Percentiles rank a stretch among this genome's conserved stretches.
Evolutionary conservation across 2,329 filamentous ascomycete genomes (phyloP).

Genomic region (Hymenoscyphus scutula): DNA sequence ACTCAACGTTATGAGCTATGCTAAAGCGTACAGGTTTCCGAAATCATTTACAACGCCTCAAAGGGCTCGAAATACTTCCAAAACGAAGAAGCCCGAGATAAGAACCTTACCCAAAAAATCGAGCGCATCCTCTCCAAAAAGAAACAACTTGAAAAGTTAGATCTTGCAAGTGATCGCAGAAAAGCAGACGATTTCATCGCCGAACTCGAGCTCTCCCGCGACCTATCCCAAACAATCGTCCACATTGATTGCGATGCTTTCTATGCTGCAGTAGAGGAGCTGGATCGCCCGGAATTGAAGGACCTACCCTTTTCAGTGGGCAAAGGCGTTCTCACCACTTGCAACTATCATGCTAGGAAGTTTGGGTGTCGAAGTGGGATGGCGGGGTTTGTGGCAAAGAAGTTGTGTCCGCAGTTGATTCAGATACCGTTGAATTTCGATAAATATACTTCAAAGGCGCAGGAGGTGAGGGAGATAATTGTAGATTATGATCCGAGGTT

Average conservation of each 20-base stretch:
- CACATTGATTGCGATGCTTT: slow-evolving; percentile 98
- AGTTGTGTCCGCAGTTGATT: slow-evolving; percentile 83
- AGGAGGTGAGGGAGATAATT: slow-evolving; percentile 79
- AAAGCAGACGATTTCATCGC: slow-evolving; percentile 78
- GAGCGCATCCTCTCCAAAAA: slow-evolving; percentile 74
- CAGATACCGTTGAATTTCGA: slow-evolving; percentile 81
- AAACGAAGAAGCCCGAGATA: slow-evolving; percentile 80
- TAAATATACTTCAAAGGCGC: slow-evolving; percentile 88
- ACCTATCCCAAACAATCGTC: slow-evolving; percentile 80
- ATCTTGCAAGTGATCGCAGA: slow-evolving; percentile 70
- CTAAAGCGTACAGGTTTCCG: slow-evolving; percentile 63
- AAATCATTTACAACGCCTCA: slow-evolving; percentile 94
- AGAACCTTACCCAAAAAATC: slow-evolving; percentile 81
- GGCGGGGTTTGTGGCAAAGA: slow-evolving; percentile 93
- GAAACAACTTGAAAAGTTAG: slow-evolving; percentile 68
- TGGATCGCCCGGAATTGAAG: slow-evolving; percentile 79
- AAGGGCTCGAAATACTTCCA: slow-evolving; percentile 97
- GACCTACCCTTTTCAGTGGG: slow-evolving; percentile 90
- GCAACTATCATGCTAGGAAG: slow-evolving; percentile 85
- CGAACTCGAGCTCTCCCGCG: slow-evolving; percentile 73
- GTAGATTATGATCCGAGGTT: slow-evolving; percentile 87
- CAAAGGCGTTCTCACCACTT: slow-evolving; percentile 60
- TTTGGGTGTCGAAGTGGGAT: slow-evolving; percentile 93
- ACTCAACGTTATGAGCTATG: too few relatives aligned
- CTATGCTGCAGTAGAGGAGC: slow-evolving; percentile 88